Evolutionary conservation across 768 basidiomycete species (phyloP).

Genomic region (Lactifluus volemus): DNA sequence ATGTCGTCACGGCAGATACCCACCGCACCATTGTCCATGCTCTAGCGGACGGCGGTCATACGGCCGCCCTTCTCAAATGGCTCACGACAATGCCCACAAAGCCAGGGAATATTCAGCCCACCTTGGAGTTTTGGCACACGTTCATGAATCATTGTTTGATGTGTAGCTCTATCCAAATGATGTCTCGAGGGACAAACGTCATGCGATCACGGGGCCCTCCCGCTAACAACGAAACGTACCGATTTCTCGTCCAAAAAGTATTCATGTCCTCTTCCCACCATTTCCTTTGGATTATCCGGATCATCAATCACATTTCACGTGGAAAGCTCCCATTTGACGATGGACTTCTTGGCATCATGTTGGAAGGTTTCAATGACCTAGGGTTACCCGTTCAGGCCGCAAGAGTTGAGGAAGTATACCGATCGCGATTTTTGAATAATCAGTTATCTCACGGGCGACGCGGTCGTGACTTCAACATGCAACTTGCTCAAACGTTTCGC

Average conservation of each 20-base stretch:
- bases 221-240: constrained; percentile 40
- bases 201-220: constrained; percentile 33
- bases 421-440: not conserved
- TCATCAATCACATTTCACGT: constrained; percentile 11
- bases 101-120: constrained; percentile 38
- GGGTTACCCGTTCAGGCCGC: constrained; percentile 11
- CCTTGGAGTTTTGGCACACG: constrained; percentile 45
- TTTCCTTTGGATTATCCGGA: constrained; percentile 9
- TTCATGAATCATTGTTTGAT: constrained; percentile 37
- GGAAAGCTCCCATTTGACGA: constrained; percentile 17
- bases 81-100: constrained; percentile 44
- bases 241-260: constrained; percentile 39
- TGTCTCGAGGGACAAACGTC: constrained; percentile 6
- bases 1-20: constrained; percentile 36
- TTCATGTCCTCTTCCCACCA: constrained; percentile 23
- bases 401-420: constrained; percentile 16
- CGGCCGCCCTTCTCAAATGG: constrained; percentile 40
- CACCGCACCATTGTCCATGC: constrained; percentile 43
- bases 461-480: constrained; percentile 6
- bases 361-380: constrained; percentile 17
- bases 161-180: constrained; percentile 1
- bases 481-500: constrained; percentile 5
- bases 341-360: constrained; percentile 11
- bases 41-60: constrained; percentile 37
- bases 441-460: not conserved